Percentiles rank a stretch among this genome's conserved stretches.
These are phyloP conservation scores for Eutypa lata DNA, from an alignment of 2,329 filamentous ascomycete species.

Conservation along the genomic window DNA sequence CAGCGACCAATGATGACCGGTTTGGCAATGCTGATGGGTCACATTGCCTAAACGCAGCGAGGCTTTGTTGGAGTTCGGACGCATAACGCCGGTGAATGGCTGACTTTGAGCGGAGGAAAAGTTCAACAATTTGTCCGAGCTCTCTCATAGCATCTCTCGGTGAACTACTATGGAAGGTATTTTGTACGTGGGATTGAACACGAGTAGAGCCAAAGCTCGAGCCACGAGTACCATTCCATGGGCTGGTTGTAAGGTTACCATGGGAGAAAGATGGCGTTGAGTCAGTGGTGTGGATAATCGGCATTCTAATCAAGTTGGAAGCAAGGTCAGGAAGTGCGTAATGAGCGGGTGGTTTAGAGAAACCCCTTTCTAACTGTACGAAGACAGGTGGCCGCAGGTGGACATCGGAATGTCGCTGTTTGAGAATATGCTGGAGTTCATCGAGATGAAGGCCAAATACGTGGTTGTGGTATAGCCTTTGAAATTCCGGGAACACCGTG, in stretches of 20 bases:
- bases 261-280: not conserved
- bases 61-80: slow-evolving; percentile 21
- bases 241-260: not conserved
- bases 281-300: slow-evolving; percentile 2
- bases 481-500: slow-evolving; percentile 43
- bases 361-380: slow-evolving; percentile 12
- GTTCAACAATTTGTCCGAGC: slow-evolving; percentile 29
- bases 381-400: slow-evolving; percentile 14
- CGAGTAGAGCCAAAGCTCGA: not conserved
- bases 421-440: slow-evolving; percentile 39
- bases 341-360: slow-evolving; percentile 9
- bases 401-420: slow-evolving; percentile 22
- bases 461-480: slow-evolving; percentile 43
- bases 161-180: not conserved
- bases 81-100: slow-evolving; percentile 36
- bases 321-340: slow-evolving; percentile 15
- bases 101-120: slow-evolving; percentile 26
- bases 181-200: not conserved
- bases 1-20: not conserved
- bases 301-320: slow-evolving; percentile 14
- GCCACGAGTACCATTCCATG: not conserved
- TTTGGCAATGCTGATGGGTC: slow-evolving; percentile 2
- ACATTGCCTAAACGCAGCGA: slow-evolving; percentile 17
- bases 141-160: slow-evolving; percentile 9
- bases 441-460: slow-evolving; percentile 42